Evolutionary conservation across 2,329 filamentous ascomycete species (phyloP).

Genomic region (Didymosphaeria variabile): DNA sequence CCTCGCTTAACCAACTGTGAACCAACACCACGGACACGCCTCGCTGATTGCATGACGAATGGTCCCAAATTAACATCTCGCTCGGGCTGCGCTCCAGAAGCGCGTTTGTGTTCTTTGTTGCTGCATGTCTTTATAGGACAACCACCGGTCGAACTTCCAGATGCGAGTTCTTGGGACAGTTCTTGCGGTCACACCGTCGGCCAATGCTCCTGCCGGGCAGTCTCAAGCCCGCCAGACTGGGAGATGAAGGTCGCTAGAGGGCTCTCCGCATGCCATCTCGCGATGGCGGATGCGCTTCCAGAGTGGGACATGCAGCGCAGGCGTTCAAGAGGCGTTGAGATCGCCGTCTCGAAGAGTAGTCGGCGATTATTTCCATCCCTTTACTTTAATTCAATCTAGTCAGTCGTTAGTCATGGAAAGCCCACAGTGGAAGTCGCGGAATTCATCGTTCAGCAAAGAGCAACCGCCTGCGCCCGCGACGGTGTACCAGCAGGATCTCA

Average conservation of each 20-base stretch:
- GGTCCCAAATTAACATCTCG: neutral
- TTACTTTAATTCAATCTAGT: neutral
- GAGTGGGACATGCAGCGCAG: slow-evolving; percentile 1
- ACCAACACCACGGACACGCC: neutral
- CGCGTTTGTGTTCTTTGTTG: neutral
- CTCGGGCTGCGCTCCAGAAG: slow-evolving; percentile 1
- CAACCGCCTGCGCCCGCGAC: neutral
- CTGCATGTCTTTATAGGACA: neutral
- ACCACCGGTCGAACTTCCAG: slow-evolving; percentile 1
- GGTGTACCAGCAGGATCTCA: slow-evolving; percentile 11
- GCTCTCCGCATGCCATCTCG: neutral
- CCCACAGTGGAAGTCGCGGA: neutral
- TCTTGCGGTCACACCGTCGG: neutral
- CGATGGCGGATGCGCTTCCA: neutral
- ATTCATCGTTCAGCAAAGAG: slow-evolving; percentile 4
- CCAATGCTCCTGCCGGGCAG: neutral
- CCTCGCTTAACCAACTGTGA: neutral
- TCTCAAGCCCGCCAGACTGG: neutral
- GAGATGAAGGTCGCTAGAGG: neutral
- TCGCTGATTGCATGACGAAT: neutral
- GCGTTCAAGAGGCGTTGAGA: slow-evolving; percentile 7
- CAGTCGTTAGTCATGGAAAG: neutral
- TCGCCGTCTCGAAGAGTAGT: slow-evolving; percentile 4
- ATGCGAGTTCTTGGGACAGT: neutral
- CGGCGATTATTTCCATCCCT: neutral